Conservation (phyloP, 345 rosid species). For the Hypericum androsaemum region DNA sequence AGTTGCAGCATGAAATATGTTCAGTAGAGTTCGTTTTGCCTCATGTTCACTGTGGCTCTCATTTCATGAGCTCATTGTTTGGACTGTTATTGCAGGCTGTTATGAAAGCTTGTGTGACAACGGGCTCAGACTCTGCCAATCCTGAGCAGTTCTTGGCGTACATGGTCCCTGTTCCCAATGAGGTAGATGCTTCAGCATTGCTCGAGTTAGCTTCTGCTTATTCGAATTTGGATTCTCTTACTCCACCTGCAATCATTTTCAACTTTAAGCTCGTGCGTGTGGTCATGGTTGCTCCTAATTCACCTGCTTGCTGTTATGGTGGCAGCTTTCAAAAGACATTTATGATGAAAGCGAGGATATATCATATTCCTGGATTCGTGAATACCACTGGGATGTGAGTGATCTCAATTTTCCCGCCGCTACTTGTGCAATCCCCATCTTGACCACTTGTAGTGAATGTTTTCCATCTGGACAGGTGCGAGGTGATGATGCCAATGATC, state of each 20-base stretch:
- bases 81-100: slow-evolving; percentile 48
- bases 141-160: slow-evolving; percentile 85
- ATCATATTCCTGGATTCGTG: slow-evolving; percentile 82
- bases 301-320: slow-evolving; percentile 6
- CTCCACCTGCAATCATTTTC: background rate
- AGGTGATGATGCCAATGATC: slow-evolving; percentile 64
- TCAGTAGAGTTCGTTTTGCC: no score
- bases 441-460: slow-evolving; percentile 7
- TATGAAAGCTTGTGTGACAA: slow-evolving; percentile 75
- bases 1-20: no score
- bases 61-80: background rate
- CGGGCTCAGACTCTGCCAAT: slow-evolving; percentile 56
- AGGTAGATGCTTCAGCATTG: slow-evolving; percentile 37
- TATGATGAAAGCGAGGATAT: slow-evolving; percentile 69
- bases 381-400: slow-evolving; percentile 95
- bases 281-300: no score
- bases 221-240: background rate
- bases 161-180: slow-evolving; percentile 74
- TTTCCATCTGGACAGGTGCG: slow-evolving; percentile 38
- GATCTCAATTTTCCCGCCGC: background rate
- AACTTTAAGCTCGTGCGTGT: no score
- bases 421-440: background rate
- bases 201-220: background rate
- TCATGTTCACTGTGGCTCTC: background rate
- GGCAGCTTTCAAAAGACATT: slow-evolving; percentile 71